Evolutionary conservation across 371 early-diverging fungal species (phyloP), one percentile per base, ranked within the genome.

Genomic region (Mucor saturninus): DNA sequence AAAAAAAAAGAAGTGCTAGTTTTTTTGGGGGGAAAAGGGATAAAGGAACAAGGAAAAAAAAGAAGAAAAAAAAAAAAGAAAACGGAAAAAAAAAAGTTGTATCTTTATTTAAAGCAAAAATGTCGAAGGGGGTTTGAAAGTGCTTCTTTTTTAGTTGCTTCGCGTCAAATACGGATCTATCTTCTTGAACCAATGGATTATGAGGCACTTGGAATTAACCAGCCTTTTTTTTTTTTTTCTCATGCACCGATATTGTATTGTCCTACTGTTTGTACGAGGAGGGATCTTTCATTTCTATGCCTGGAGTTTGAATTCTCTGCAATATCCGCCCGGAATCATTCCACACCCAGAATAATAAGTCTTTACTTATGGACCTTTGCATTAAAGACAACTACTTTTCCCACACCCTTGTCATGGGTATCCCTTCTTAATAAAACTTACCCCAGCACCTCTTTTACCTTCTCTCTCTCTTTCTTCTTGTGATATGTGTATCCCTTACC

Each of bases 241-340:
- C 56, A 56, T 56, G 46, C 56, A 56, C 56, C 43, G 46, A 56
- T 56, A 56, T 43, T 46, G 46, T 31, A 43, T 56, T 56, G 56
- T 56, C 46, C 45, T 46, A 56, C 56, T 43, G 30, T 45, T 31
- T 56, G 56, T 56, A 35, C 56, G 21, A 56, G 56, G 56, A 37
- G 53, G 53, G 53, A 21, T 32, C 53, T 53, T 32, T 42, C 43
- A 31, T 56, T 7, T 38, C 29, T 55, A 21, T 32, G 31, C 40
- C 21, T 31, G 46, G 46, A 56, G 43, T 30, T 56, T 46, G 42
- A 43, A 56, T 32, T 31, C 39, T 28, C 15, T 55, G 55, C 32
- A 56, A 56, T 42, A 56, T 46, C 56, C 56, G 56, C 43, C 56
- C 56, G 56, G 56, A 56, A 46, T 29, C 45, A 30, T 45, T 56